Conservation (phyloP, 495 filamentous ascomycete genomes). For the Geoglossum glabrum region DNA sequence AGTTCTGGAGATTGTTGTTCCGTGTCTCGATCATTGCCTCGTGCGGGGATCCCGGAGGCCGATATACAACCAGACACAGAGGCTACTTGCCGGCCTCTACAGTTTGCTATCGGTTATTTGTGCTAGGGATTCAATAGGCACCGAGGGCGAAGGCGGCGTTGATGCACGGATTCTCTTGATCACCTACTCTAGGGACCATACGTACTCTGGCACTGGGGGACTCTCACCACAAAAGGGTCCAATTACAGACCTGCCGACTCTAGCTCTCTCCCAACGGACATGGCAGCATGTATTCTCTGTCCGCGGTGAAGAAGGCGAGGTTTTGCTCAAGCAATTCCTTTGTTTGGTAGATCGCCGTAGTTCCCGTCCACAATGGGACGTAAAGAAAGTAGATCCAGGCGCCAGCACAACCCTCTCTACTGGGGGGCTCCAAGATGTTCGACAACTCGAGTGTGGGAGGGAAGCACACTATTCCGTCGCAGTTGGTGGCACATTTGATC, state of each 20-base stretch:
- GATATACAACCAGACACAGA: conserved; percentile 42
- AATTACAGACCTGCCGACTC: conserved; percentile 3
- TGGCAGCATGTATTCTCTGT: conserved; percentile 2
- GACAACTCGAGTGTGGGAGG: not conserved
- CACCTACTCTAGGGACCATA: conserved; percentile 27
- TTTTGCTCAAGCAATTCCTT: not conserved
- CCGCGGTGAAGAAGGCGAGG: not conserved
- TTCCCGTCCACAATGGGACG: not conserved
- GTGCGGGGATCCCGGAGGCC: too few species aligned
- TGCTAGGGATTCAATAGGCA: conserved; percentile 35
- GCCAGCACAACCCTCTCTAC: not conserved
- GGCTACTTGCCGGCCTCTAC: conserved; percentile 57
- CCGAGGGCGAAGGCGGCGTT: conserved; percentile 49
- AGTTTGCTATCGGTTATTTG: conserved; percentile 49
- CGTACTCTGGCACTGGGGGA: conserved; percentile 12
- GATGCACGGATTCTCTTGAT: conserved; percentile 60
- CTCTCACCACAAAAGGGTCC: not conserved
- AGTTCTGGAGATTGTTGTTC: too few species aligned
- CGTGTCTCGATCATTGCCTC: too few species aligned
- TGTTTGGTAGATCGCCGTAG: not conserved
- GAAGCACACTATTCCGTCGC: conserved; percentile 35
- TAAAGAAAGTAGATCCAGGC: not conserved
- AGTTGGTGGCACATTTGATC: conserved; percentile 93
- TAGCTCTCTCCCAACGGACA: not conserved
- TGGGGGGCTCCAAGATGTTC: not conserved